Percentiles rank a stretch among this genome's conserved stretches.
Conservation (phyloP, 148 eudicot species). For the Tetragonia tetragonoides region DNA sequence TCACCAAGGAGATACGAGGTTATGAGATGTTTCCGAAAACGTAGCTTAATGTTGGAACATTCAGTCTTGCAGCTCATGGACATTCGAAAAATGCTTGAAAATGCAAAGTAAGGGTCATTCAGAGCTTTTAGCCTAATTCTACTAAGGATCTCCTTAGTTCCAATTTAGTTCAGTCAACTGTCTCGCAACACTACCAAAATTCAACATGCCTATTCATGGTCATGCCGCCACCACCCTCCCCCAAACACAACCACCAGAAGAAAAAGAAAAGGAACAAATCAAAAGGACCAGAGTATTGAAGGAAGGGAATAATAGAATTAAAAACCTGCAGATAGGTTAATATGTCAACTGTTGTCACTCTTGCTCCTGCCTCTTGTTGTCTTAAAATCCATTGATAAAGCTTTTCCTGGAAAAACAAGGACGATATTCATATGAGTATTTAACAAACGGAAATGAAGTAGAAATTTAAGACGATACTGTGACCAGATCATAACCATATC, state of each 20-base stretch:
- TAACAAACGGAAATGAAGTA: background rate
- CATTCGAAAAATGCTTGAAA: background rate
- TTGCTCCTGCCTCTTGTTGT: conserved; percentile 75
- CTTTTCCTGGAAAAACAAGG: conserved; percentile 57
- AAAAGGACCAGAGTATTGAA: background rate
- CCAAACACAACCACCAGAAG: background rate
- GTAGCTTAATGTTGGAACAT: background rate
- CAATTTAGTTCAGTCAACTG: background rate
- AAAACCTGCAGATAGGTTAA: conserved; percentile 63
- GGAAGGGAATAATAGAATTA: background rate
- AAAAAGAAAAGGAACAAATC: background rate
- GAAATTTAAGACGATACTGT: background rate
- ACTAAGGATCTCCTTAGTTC: background rate
- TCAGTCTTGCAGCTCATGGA: background rate
- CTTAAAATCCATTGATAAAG: conserved; percentile 81
- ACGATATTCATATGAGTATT: background rate
- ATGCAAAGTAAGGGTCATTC: background rate
- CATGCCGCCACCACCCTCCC: background rate
- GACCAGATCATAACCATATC: background rate
- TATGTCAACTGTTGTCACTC: conserved; percentile 67
- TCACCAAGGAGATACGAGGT: background rate
- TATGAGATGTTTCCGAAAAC: background rate
- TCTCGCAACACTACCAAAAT: no score
- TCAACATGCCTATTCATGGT: no score
- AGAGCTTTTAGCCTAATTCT: background rate